Evolutionary conservation across 495 filamentous ascomycete species (phyloP).

Genomic region (Pyronema omphalodes): DNA sequence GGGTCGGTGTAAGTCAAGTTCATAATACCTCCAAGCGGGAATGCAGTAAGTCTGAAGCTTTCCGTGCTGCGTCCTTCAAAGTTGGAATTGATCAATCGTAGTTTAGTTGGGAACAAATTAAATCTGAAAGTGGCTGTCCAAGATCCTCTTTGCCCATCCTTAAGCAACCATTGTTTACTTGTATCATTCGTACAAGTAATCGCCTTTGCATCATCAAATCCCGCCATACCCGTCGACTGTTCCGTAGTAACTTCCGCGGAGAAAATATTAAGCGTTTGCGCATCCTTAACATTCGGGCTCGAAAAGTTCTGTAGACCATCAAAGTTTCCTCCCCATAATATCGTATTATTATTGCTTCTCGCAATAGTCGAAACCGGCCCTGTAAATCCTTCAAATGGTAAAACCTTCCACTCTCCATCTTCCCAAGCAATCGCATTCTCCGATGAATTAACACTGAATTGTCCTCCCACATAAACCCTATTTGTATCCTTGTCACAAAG

Average conservation of each 20-base stretch:
- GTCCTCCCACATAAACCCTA: slow-evolving; percentile 79
- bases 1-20: slow-evolving; percentile 83
- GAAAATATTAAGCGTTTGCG: slow-evolving; percentile 68
- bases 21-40: slow-evolving; percentile 83
- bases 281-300: slow-evolving; percentile 35
- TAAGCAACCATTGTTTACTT: slow-evolving; percentile 66
- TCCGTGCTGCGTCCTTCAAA: slow-evolving; percentile 71
- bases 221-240: slow-evolving; percentile 37
- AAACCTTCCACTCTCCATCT: slow-evolving; percentile 55
- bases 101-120: slow-evolving; percentile 63
- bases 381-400: slow-evolving; percentile 89
- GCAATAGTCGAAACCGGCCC: slow-evolving; percentile 76
- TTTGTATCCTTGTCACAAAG: slow-evolving; percentile 68
- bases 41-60: slow-evolving; percentile 61
- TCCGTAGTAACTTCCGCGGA: slow-evolving; percentile 53
- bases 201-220: slow-evolving; percentile 61
- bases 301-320: slow-evolving; percentile 72
- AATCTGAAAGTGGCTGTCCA: slow-evolving; percentile 74
- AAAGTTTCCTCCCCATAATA: slow-evolving; percentile 88
- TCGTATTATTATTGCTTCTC: slow-evolving; percentile 57
- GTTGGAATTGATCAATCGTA: slow-evolving; percentile 81
- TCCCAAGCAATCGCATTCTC: slow-evolving; percentile 74
- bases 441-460: slow-evolving; percentile 58
- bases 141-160: slow-evolving; percentile 54
- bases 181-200: slow-evolving; percentile 62